Evolutionary conservation across 192 early-diverging fungal species (phyloP).

Genomic region (Umbelopsis ramanniana): DNA sequence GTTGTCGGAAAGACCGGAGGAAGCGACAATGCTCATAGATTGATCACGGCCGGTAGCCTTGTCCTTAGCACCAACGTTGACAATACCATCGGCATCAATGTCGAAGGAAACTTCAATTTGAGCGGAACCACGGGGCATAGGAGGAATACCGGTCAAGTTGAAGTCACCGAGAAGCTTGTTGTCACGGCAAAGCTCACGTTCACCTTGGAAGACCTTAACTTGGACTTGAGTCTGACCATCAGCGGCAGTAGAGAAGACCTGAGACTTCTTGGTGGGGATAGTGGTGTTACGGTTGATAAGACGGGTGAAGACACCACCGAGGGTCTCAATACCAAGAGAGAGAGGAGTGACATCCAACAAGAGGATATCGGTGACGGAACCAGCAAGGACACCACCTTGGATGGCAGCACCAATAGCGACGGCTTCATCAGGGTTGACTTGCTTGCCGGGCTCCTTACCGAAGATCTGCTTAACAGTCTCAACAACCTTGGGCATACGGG

Average conservation of each 20-base stretch:
- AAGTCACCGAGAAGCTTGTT: constrained; percentile 99
- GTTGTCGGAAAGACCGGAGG: constrained; percentile 87
- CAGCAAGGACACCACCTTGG: constrained; percentile 97
- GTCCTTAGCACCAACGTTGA: constrained; percentile 97
- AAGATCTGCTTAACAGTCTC: constrained; percentile 91
- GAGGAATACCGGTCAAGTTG: constrained; percentile 92
- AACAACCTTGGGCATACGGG: constrained; percentile 95
- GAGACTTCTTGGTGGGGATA: constrained; percentile 99
- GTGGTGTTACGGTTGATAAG: constrained; percentile 98
- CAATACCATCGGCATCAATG: constrained; percentile 99
- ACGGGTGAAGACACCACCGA: constrained; percentile 97
- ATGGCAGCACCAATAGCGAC: constrained; percentile 98
- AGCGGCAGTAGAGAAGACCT: constrained; percentile 98
- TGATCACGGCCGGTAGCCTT: constrained; percentile 96
- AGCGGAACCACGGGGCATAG: constrained; percentile 95
- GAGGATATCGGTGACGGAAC: constrained; percentile 94
- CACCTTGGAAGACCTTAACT: constrained; percentile 98
- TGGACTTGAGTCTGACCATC: constrained; percentile 98
- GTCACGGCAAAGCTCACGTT: constrained; percentile 95
- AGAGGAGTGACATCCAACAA: constrained; percentile 97
- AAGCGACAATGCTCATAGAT: constrained; percentile 94
- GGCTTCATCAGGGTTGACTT: constrained; percentile 98
- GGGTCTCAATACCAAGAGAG: constrained; percentile 97
- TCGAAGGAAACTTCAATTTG: constrained; percentile 99
- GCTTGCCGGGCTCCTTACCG: constrained; percentile 90